A percentile compares a stretch with the other conserved stretches of the same genome.
These are phyloP conservation scores for Aspergillus mulundensis DNA, from an alignment of 495 filamentous ascomycete genomes.

Conservation along the genomic window DNA sequence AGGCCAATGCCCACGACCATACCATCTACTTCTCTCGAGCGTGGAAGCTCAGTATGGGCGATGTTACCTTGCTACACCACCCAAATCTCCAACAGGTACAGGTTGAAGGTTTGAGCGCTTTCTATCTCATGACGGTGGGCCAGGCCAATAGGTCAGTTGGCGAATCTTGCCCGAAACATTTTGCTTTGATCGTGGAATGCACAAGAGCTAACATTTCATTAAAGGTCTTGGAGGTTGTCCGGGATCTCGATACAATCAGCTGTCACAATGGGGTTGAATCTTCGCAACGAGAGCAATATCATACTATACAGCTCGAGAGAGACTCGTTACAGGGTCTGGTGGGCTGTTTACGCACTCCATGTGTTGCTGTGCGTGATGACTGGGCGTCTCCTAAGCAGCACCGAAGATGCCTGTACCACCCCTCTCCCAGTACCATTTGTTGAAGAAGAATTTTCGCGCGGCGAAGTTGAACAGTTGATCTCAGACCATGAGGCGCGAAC, in stretches of 20 bases:
- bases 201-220: neutral
- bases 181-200: neutral
- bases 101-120: slow-evolving; percentile 51
- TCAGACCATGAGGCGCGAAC: slow-evolving; percentile 25
- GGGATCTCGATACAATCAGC: slow-evolving; percentile 58
- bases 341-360: slow-evolving; percentile 59
- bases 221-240: slow-evolving; percentile 58
- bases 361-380: slow-evolving; percentile 54
- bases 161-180: neutral
- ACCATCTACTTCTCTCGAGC: slow-evolving; percentile 57
- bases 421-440: slow-evolving; percentile 49
- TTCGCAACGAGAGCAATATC: slow-evolving; percentile 52
- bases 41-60: slow-evolving; percentile 49
- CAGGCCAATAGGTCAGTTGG: slow-evolving; percentile 51
- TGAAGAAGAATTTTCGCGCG: slow-evolving; percentile 45
- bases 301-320: slow-evolving; percentile 47
- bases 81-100: slow-evolving; percentile 57
- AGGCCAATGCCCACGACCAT: slow-evolving; percentile 27
- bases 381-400: slow-evolving; percentile 53
- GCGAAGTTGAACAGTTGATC: slow-evolving; percentile 28
- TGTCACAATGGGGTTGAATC: slow-evolving; percentile 55
- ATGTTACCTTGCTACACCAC: slow-evolving; percentile 45
- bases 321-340: slow-evolving; percentile 39
- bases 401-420: slow-evolving; percentile 50
- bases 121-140: slow-evolving; percentile 56